These are phyloP conservation scores for Gigaspora rosea DNA, from an alignment of 192 early-diverging fungal genomes.

Conservation along the genomic window DNA sequence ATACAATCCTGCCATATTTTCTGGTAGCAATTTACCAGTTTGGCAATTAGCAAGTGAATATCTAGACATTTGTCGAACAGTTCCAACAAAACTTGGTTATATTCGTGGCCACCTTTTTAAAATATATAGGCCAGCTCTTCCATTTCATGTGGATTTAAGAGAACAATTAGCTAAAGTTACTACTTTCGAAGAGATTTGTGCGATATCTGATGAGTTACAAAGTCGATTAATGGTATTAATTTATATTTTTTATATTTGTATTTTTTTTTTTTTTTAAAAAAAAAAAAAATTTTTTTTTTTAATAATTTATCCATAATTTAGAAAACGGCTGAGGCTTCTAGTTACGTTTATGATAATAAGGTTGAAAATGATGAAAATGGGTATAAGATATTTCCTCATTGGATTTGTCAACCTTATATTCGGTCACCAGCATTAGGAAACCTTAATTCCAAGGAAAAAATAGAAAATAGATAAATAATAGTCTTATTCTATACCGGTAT, in stretches of 20 bases:
- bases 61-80: slow-evolving; percentile 73
- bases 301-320: not conserved
- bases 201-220: slow-evolving; percentile 55
- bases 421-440: slow-evolving; percentile 33
- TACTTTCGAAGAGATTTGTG: slow-evolving; percentile 58
- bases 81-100: slow-evolving; percentile 65
- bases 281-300: not conserved
- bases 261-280: not conserved
- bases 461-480: not conserved
- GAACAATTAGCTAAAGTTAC: slow-evolving; percentile 59
- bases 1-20: slow-evolving; percentile 90
- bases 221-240: slow-evolving; percentile 38
- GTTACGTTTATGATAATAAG: slow-evolving; percentile 24
- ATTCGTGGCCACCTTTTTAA: slow-evolving; percentile 94
- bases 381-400: slow-evolving; percentile 61
- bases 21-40: slow-evolving; percentile 55
- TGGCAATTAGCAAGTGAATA: slow-evolving; percentile 90
- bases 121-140: slow-evolving; percentile 76
- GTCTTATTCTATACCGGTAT: no score
- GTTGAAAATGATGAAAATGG: slow-evolving; percentile 48
- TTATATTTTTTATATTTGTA: not conserved
- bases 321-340: not conserved
- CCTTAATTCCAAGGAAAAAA: not conserved
- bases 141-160: slow-evolving; percentile 79
- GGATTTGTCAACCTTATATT: slow-evolving; percentile 72